These are phyloP conservation scores for Grosmannia huntii DNA, from an alignment of 2,329 filamentous ascomycete species.

Conservation along the genomic window DNA sequence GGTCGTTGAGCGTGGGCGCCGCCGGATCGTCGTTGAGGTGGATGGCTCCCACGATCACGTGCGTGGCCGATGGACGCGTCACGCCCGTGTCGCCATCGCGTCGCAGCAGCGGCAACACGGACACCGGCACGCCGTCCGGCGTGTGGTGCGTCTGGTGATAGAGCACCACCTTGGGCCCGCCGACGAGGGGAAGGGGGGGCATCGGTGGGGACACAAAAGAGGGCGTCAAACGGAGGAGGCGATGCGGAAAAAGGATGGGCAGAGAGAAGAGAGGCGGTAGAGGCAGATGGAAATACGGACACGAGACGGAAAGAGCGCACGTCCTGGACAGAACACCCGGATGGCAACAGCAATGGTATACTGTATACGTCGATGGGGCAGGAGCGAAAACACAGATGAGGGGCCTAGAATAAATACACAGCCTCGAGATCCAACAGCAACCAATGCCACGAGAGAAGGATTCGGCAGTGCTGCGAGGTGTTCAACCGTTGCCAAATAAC, in stretches of 20 bases:
- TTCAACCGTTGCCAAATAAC: no score
- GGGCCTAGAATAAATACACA: no score
- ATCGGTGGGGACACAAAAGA: background rate
- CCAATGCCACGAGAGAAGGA: no score
- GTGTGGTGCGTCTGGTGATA: slow-evolving; percentile 32
- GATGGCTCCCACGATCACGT: slow-evolving; percentile 67
- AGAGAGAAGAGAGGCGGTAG: background rate
- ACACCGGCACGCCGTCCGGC: slow-evolving; percentile 20
- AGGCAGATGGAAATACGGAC: background rate
- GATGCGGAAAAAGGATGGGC: background rate
- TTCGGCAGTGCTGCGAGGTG: no score
- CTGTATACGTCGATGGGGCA: no score
- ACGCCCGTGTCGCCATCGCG: slow-evolving; percentile 7
- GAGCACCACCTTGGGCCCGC: slow-evolving; percentile 16
- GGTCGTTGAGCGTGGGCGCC: slow-evolving; percentile 59
- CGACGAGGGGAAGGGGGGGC: background rate
- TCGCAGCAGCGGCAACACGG: slow-evolving; percentile 27
- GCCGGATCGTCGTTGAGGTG: slow-evolving; percentile 58
- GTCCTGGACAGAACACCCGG: no score
- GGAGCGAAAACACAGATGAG: no score
- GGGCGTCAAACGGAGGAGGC: no score
- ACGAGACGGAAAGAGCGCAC: background rate
- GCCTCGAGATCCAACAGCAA: no score
- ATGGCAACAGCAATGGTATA: no score
- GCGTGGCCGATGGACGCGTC: slow-evolving; percentile 34